phyloP scores from a whole-genome alignment of 805 yeast species.

The Ogataea pilisensis region DNA sequence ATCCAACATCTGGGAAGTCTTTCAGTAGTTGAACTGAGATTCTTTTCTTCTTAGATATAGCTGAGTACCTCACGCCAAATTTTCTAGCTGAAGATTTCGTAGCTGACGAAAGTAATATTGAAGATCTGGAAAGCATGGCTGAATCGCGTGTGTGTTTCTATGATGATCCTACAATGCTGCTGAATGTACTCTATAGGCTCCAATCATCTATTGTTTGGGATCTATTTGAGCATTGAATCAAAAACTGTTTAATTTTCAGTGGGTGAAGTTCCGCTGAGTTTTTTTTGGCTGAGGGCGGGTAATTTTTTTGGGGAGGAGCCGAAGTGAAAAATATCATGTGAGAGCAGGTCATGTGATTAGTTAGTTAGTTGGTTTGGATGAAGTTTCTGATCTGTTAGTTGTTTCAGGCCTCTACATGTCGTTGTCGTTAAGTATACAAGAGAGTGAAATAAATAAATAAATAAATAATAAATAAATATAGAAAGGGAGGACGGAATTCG shows the following conservation, averaged over 20 bases:
- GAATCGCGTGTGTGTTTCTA: neutral
- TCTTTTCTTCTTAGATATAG: slow-evolving; percentile 47
- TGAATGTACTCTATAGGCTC: no score
- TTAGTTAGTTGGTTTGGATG: no score
- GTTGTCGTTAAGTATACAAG: no score
- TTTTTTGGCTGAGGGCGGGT: neutral
- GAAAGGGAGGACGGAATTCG: neutral
- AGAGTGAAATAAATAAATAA: no score
- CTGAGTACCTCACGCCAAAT: slow-evolving; percentile 39
- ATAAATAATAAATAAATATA: no score
- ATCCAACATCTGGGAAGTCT: slow-evolving; percentile 62
- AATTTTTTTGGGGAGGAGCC: neutral
- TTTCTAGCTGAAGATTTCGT: slow-evolving; percentile 15
- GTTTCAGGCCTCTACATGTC: no score
- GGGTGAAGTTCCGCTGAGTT: neutral
- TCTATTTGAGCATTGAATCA: no score
- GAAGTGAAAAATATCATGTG: no score
- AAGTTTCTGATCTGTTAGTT: no score
- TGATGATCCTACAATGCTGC: no score
- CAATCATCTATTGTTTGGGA: neutral
- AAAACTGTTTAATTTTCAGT: no score
- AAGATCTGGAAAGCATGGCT: slow-evolving; percentile 19
- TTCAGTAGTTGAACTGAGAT: slow-evolving; percentile 72
- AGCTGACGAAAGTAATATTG: slow-evolving; percentile 10
- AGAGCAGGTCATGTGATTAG: no score